Conservation (phyloP, 345 rosid species). For the Arabis alpina region DNA sequence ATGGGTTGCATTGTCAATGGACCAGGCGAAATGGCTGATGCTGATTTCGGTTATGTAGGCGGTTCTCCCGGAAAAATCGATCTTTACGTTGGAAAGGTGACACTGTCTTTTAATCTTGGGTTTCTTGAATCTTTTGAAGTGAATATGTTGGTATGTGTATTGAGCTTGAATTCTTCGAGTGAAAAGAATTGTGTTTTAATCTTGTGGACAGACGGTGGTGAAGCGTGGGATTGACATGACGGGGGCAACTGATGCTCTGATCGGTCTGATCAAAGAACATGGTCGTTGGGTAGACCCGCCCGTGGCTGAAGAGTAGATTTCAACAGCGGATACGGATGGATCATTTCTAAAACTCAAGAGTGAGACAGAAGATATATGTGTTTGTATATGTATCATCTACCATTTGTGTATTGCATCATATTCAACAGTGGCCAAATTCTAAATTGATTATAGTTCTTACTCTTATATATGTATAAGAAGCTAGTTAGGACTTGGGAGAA, state of each 20-base stretch:
- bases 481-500: not conserved
- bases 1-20: conserved; percentile 99
- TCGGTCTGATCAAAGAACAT: conserved; percentile 88
- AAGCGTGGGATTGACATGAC: conserved; percentile 93
- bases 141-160: conserved; percentile 14
- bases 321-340: not conserved
- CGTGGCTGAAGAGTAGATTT: conserved; percentile 51
- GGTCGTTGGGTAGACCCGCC: conserved; percentile 95
- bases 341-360: conserved; percentile 7
- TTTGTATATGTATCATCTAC: conserved; percentile 8
- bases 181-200: not conserved
- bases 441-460: not conserved
- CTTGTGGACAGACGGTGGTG: conserved; percentile 79
- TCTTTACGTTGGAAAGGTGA: conserved; percentile 94
- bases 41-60: conserved; percentile 96
- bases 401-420: conserved; percentile 29
- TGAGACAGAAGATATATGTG: conserved; percentile 7
- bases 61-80: conserved; percentile 98
- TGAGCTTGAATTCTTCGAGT: not conserved
- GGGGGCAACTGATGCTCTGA: conserved; percentile 81
- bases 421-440: conserved; percentile 30
- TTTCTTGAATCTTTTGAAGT: conserved; percentile 9
- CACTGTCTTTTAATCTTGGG: not conserved
- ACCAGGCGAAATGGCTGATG: conserved; percentile 99
- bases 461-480: conserved; percentile 6